Base-by-base conservation (phyloP, 208 protist species). In the Naegleria gruberi region DNA sequence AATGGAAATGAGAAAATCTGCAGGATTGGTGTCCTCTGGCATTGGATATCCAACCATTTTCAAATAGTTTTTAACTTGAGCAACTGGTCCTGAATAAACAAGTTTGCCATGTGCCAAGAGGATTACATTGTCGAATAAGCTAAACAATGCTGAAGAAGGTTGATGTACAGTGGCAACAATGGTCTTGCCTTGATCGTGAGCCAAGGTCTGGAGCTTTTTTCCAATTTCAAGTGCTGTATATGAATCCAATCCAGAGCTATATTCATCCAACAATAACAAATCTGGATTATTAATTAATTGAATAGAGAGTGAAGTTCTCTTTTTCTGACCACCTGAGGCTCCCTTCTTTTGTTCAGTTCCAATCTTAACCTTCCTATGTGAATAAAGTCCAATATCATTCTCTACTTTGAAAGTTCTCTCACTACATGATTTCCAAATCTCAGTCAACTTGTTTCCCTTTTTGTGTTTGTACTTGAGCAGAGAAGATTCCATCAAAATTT, bases 231-330 rank as follows among this genome's bases (percentile, higher is more conserved):
- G 23, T 12, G 47, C 12, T 37, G 40, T 46, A 17, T 19, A 30
- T 15, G 47, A 44, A 77, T 89, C 86, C n/a, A 89, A 84, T 30
- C 95, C 96, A 40, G 94, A 95, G 26, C 95, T 97, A 45, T 96
- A 96, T 93, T 98, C 96, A 86, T 98, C 96, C 37, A 98, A 94
- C 34, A 98, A 90, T 84, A 98, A 55, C 19, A 97, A 90, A 86
- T 94, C 94, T 19, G 96, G 96, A 85, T 96, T 94, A 51, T 93
- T 94, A 82, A 98, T 94, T 51, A 97, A 93, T 94, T 97, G 96
- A 44, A 97, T 93, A 55, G 94, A 95, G 89, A 97, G 96, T 91
- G 93, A 96, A 89, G 92, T 93, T 87, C 96, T 95, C 92, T 97
- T 97, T 46, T 95, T 95, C 92, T 97, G 96, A 42, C 96, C 96